Evolutionary conservation across 768 basidiomycete genomes (phyloP), one percentile per base, ranked within the genome.

Genomic region (Pholiota molesta): DNA sequence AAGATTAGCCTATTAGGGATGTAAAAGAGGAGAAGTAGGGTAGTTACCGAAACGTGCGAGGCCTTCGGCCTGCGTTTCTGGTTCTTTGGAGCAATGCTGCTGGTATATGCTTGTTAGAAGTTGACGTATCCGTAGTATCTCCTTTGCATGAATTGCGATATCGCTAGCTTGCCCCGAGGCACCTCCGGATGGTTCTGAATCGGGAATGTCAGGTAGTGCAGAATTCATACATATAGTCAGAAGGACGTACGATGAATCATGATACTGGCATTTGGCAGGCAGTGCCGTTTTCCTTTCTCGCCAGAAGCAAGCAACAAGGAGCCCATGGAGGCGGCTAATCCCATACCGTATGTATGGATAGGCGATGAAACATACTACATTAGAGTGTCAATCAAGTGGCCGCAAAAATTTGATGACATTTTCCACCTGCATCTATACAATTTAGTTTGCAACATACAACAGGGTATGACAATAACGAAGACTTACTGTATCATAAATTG

Each of bases 101-200:
- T 92, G 92, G 79, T 97, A 97, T 71, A 97, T 95, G 55, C 84
- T 81, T 19, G 96, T 97, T 57, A 98, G 79, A 4, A 89, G 74
- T 63, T 91, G 85, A 47, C 96, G 84, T 64, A 96, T 89, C 44
- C 95, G 88, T 28, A 99, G 83, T 69, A 99, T 99, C 77, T 98
- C 95, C 73, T 91, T 92, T 3, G 97, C 97, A 71, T 97, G 94
- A 64, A 97, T 96, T n/a, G 95, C 94, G 67, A 99, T 97, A 75
- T 99, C 97, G 42, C 90, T 90, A 21, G 97, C 97, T 73, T 97
- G 95, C 4, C 97, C 97, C 31, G 92, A 91, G 49, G 95, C 95
- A 40, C 96, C 97, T 58, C 97, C 97, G 37, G 95, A 97, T 0
- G 97, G 97, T 75, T 99, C 96, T 97, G 78, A 56, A 54, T 52